Evolutionary conservation across 2,329 filamentous ascomycete genomes (phyloP).

Genomic region (Fusarium cyanostomum): DNA sequence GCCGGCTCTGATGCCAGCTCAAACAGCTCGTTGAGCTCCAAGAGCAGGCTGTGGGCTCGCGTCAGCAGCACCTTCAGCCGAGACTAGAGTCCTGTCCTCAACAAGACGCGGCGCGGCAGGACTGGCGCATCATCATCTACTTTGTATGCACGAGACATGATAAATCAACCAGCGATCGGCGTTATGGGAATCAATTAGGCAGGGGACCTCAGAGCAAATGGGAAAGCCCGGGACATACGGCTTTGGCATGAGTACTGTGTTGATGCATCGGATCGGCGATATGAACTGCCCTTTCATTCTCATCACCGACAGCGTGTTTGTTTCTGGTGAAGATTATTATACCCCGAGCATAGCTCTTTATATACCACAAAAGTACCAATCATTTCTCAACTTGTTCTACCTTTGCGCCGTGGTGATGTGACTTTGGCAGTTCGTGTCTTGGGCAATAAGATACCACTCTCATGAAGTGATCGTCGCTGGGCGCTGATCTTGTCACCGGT

Average conservation of each 20-base stretch:
- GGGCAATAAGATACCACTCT: not conserved
- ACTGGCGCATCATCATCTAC: not conserved
- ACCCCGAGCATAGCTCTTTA: conserved; percentile 45
- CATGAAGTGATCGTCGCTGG: too few relatives aligned
- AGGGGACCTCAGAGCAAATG: conserved; percentile 49
- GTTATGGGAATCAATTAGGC: conserved; percentile 33
- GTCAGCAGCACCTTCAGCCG: conserved; percentile 48
- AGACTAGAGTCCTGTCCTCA: conserved; percentile 24
- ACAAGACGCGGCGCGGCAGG: too few relatives aligned
- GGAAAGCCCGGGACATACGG: conserved; percentile 34
- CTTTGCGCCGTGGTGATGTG: too few relatives aligned
- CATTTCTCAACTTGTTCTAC: not conserved
- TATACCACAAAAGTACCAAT: conserved; percentile 20
- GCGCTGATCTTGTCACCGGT: too few relatives aligned
- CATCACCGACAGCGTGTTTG: conserved; percentile 48
- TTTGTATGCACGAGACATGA: conserved; percentile 21
- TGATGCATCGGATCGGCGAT: conserved; percentile 28
- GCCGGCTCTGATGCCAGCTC: conserved; percentile 49
- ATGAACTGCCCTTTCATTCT: conserved; percentile 26
- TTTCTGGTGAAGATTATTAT: conserved; percentile 58
- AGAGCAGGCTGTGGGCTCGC: conserved; percentile 48
- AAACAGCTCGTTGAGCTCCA: conserved; percentile 50
- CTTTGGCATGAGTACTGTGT: conserved; percentile 15
- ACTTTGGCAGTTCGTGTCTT: not conserved
- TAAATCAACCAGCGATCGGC: conserved; percentile 38